Evolutionary conservation across 805 yeast genomes (phyloP), one percentile per base, ranked within the genome.

Genomic region (Zygotorulaspora danielsina): DNA sequence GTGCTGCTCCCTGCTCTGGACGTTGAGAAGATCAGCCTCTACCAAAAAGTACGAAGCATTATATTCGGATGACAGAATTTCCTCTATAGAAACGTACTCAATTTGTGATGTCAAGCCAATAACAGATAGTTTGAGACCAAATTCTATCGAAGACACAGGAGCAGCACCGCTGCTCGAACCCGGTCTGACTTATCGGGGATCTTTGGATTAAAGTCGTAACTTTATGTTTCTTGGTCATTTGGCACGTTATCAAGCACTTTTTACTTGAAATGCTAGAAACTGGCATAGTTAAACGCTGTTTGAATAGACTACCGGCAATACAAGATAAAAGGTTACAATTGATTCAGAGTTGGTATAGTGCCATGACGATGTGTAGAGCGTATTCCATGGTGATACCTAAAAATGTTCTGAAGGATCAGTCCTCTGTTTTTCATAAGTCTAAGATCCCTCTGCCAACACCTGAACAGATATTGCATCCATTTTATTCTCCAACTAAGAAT

Each of bases 21-120:
- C 84, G 38, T 71, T 82, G 68, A 76, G 89, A 54, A 68, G 96
- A 49, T 72, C 84, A 0, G 74, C 78, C 4, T 70, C 74, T 2
- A 45, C 45, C 13, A 44, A 46, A 31, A 44, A 49, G 27, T 56
- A 53, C 36, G 51, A 50, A 34, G 38, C 51, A 11, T 33, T 49
- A 16, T 47, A 46, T 11, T 39, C 32, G 4, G 34, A 28, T 8
- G 38, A 37, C n/a, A 36, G 42, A 24, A 32, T 36, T 7, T 32
- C 38, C 1, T 32, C 43, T 10, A 15, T 41, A 8, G 50, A 51
- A 36, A 39, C 49, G 8, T 49, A 41, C 34, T 34, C 53, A 3
- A 38, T 49, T 36, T n/a, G 38, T n/a, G 40, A 42, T 20, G 27
- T 31, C 10, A 19, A 24, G 16, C 18, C 19, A 25, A 11, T 19